Evolutionary conservation across 2,329 filamentous ascomycete genomes (phyloP), one percentile per base, ranked within the genome.

Genomic region (Trichoderma arundinaceum): DNA sequence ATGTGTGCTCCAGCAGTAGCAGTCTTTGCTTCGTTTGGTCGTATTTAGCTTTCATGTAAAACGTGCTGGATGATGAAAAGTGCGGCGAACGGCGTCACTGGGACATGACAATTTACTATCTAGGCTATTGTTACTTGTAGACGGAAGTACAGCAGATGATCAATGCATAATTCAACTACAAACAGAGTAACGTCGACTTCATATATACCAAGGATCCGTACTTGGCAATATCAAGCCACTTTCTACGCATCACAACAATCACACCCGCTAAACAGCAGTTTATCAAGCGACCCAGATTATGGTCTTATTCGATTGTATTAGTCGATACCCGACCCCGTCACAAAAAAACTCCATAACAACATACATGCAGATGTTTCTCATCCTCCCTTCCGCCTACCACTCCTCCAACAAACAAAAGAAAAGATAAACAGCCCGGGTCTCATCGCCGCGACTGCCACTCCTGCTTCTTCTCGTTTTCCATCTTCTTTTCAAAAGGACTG

Each of bases 221-320:
- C n/a, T n/a, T n/a, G n/a, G n/a, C n/a, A n/a, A n/a, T n/a, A n/a
- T n/a, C 28, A n/a, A 51, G 22, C n/a, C 13, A 51, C 28, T 7
- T 7, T 7, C 1, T 7, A 43, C n/a, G 7, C 4, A 12, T 48
- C 56, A 59, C 22, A 43, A 17, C 33, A 39, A 22, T 19, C 12
- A 39, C n/a, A 7, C 2, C 5, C 10, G 17, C n/a, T 5, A 46
- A 15, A 13, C 12, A 49, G 15, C 39, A 17, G 4, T 7, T 22
- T 13, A 39, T n/a, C 59, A 53, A 39, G 7, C 17, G 35, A 44
- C 43, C 19, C 19, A 56, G 28, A 41, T 33, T 35, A 39, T 56
- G 17, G 43, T 66, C 56, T 67, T 58, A 38, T 54, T 62, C 35
- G 39, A 35, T 62, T 49, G 59, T 44, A 53, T 53, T 62, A 62